Evolutionary conservation across 805 yeast species (phyloP).

Genomic region (Yamadazyma insecticola): DNA sequence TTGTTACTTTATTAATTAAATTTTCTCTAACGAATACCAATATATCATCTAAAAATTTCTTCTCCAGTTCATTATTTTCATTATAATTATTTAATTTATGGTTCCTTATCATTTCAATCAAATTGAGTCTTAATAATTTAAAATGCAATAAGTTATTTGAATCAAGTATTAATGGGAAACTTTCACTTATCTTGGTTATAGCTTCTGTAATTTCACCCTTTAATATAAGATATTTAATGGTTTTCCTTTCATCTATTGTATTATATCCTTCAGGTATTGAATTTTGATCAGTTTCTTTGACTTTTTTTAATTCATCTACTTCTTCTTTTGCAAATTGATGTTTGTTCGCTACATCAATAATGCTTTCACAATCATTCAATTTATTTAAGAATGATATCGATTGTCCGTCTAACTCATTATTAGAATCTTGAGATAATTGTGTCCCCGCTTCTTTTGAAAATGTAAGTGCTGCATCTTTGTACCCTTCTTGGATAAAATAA

Average conservation of each 20-base stretch:
- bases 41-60: slow-evolving; percentile 50
- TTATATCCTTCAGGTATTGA: slow-evolving; percentile 35
- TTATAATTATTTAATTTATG: slow-evolving; percentile 24
- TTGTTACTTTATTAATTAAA: slow-evolving; percentile 56
- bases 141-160: slow-evolving; percentile 63
- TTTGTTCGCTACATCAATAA: not conserved
- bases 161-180: slow-evolving; percentile 64
- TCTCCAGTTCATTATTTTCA: slow-evolving; percentile 14
- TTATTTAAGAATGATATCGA: slow-evolving; percentile 4
- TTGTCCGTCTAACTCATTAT: slow-evolving; percentile 3
- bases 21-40: slow-evolving; percentile 59
- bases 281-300: not conserved
- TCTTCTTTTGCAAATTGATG: slow-evolving; percentile 1
- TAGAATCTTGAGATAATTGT: slow-evolving; percentile 8
- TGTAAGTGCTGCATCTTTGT: slow-evolving; percentile 58
- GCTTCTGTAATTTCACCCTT: slow-evolving; percentile 60
- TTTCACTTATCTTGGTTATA: slow-evolving; percentile 50
- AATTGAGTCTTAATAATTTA: slow-evolving; percentile 62
- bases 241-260: slow-evolving; percentile 49
- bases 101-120: slow-evolving; percentile 76
- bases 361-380: slow-evolving; percentile 1
- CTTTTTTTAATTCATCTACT: too few species aligned
- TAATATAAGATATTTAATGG: slow-evolving; percentile 49
- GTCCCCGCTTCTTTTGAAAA: slow-evolving; percentile 57
- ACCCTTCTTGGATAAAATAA: slow-evolving; percentile 75